Evolutionary conservation across 495 filamentous ascomycete species (phyloP).

Genomic region (Patellaria atrata): DNA sequence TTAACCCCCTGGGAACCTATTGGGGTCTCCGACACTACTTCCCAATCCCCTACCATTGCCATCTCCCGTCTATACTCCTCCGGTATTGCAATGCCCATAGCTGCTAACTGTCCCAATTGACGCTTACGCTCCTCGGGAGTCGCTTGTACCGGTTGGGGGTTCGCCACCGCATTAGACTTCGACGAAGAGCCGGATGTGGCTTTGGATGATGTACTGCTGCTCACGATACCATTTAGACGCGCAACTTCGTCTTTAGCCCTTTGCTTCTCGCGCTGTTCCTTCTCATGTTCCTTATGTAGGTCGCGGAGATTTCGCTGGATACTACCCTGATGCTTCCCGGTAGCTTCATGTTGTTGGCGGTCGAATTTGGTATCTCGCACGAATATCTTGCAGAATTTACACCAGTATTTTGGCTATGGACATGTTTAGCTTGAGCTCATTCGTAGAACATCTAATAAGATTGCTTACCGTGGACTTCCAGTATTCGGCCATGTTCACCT

Average conservation of each 20-base stretch:
- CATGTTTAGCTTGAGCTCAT: too few relatives aligned
- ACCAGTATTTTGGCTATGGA: constrained; percentile 84
- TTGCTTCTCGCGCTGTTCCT: constrained; percentile 60
- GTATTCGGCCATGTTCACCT: constrained; percentile 90
- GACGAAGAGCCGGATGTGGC: constrained; percentile 9
- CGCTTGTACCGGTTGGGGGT: constrained; percentile 24
- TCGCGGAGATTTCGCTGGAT: constrained; percentile 85
- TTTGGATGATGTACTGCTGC: constrained; percentile 22
- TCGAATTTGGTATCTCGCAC: constrained; percentile 88
- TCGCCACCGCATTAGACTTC: constrained; percentile 6
- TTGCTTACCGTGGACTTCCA: constrained; percentile 84
- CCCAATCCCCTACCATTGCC: constrained; percentile 87
- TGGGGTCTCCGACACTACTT: constrained; percentile 45
- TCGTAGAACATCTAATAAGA: not conserved
- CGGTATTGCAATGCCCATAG: constrained; percentile 75
- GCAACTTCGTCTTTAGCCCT: constrained; percentile 77
- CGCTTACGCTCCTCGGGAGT: constrained; percentile 59
- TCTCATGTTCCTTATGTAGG: constrained; percentile 67
- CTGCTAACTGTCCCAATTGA: constrained; percentile 75
- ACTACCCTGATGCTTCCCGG: constrained; percentile 69
- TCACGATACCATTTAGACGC: constrained; percentile 64
- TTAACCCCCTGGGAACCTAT: constrained; percentile 7
- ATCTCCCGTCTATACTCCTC: constrained; percentile 63
- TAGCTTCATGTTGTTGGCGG: constrained; percentile 79
- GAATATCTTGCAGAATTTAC: constrained; percentile 88